phyloP scores from a whole-genome alignment of 1,284 basidiomycete species.

The Apiotrichum porosum region DNA sequence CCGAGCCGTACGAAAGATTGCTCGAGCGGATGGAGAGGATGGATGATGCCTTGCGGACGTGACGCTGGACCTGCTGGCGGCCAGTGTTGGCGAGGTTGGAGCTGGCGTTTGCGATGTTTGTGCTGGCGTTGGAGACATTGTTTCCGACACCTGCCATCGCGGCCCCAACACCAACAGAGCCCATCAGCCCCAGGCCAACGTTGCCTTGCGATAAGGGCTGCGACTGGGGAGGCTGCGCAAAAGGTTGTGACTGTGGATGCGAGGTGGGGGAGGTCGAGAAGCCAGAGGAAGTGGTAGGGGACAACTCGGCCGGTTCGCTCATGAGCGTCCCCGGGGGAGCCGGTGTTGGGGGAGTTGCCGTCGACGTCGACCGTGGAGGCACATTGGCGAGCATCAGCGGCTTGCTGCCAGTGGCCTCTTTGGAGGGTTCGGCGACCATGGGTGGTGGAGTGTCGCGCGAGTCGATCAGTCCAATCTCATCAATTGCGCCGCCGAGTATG shows the following conservation, averaged over 20 bases:
- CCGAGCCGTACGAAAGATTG: slow-evolving; percentile 26
- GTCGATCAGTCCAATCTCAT: slow-evolving; percentile 42
- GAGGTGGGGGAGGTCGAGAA: neutral
- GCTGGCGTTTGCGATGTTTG: too few relatives aligned
- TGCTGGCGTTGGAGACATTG: neutral
- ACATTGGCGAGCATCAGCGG: neutral
- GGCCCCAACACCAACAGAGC: neutral
- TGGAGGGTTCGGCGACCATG: slow-evolving; percentile 23
- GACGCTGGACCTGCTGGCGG: slow-evolving; percentile 3
- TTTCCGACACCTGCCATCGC: neutral
- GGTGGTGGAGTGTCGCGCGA: slow-evolving; percentile 38
- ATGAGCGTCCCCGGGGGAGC: too few relatives aligned
- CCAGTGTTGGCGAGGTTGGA: neutral
- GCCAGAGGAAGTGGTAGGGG: neutral
- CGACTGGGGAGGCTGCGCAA: too few relatives aligned
- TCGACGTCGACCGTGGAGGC: slow-evolving; percentile 5
- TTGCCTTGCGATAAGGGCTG: too few relatives aligned
- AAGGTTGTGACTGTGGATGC: too few relatives aligned
- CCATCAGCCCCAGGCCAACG: slow-evolving; percentile 1
- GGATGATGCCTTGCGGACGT: slow-evolving; percentile 26
- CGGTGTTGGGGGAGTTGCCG: too few relatives aligned
- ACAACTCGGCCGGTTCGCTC: too few relatives aligned
- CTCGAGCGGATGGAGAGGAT: slow-evolving; percentile 25
- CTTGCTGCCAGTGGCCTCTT: neutral
- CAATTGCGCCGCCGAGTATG: slow-evolving; percentile 46